These are phyloP conservation scores for Coprinellus aureogranulatus DNA, from an alignment of 768 basidiomycete genomes.

Conservation along the genomic window DNA sequence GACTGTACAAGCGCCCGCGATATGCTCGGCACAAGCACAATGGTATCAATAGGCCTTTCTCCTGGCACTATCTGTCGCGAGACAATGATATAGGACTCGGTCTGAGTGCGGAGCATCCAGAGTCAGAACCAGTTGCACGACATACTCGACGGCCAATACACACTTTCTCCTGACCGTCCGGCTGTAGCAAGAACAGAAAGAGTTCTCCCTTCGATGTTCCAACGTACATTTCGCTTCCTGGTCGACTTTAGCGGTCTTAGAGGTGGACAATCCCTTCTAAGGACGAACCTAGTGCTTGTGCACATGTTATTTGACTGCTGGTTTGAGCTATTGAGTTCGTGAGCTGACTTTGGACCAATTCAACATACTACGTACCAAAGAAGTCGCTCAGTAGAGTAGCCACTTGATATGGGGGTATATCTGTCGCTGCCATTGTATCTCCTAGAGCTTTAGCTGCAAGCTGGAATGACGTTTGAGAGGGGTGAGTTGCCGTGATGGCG, in stretches of 20 bases:
- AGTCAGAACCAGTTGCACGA: neutral
- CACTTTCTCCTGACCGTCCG: conserved; percentile 50
- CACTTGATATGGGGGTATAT: conserved; percentile 58
- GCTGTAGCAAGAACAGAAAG: conserved; percentile 72
- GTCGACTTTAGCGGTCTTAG: neutral
- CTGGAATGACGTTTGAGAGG: too few relatives aligned
- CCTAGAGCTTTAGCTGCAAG: too few relatives aligned
- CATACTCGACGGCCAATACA: conserved; percentile 12
- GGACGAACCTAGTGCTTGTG: conserved; percentile 57
- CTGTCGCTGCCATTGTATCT: conserved; percentile 12
- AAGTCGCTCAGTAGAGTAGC: conserved; percentile 44
- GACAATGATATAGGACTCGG: conserved; percentile 62
- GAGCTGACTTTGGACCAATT: neutral
- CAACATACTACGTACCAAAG: conserved; percentile 16
- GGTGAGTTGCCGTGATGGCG: too few relatives aligned
- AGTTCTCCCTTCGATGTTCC: conserved; percentile 85
- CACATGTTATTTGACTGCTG: conserved; percentile 37
- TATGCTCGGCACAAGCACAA: conserved; percentile 75
- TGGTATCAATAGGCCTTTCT: conserved; percentile 73
- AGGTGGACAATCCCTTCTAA: neutral
- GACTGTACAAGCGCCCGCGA: conserved; percentile 73
- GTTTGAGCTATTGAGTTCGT: conserved; percentile 11
- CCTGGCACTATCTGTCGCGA: conserved; percentile 69
- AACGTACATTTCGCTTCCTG: conserved; percentile 83
- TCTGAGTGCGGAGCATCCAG: conserved; percentile 4